Conservation (phyloP, 2,329 filamentous ascomycete species). For the Aspergillus aculeatinus region DNA sequence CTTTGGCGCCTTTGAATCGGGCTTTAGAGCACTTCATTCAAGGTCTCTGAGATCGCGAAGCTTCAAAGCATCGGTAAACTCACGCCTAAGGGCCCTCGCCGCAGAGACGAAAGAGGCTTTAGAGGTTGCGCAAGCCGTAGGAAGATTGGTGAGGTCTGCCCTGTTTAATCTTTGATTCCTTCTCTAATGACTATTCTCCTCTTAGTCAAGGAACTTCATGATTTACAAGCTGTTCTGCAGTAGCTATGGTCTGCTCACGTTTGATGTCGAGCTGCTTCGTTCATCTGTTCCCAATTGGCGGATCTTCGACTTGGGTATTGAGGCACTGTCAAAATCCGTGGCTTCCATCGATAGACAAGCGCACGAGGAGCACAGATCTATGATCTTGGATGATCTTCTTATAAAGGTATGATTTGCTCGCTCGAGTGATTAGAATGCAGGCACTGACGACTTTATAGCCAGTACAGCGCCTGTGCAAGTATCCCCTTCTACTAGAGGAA, state of each 20-base stretch:
- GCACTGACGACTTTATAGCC: constrained; percentile 57
- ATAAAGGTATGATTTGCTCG: constrained; percentile 67
- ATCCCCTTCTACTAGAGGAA: constrained; percentile 82
- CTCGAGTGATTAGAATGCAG: neutral
- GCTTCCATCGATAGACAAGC: constrained; percentile 66
- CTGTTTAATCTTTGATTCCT: no score
- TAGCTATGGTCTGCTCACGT: constrained; percentile 82
- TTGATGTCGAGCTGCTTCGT: constrained; percentile 70
- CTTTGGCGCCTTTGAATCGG: constrained; percentile 50
- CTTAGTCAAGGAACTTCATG: constrained; percentile 75
- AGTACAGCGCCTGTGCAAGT: constrained; percentile 88
- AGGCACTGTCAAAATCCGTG: constrained; percentile 74
- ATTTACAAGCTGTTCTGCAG: constrained; percentile 89
- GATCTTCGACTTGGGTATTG: constrained; percentile 79
- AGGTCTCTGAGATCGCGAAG: constrained; percentile 31
- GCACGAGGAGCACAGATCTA: constrained; percentile 67
- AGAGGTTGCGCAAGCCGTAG: constrained; percentile 55
- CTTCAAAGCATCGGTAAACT: constrained; percentile 29
- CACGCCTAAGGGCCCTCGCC: constrained; percentile 37
- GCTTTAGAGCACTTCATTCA: constrained; percentile 30
- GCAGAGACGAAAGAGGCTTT: constrained; percentile 56
- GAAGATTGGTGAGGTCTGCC: constrained; percentile 46
- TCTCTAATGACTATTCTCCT: constrained; percentile 46
- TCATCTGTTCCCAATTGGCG: constrained; percentile 71
- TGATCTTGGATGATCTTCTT: constrained; percentile 80